Percentiles rank a stretch among this genome's conserved stretches.
phyloP scores from a whole-genome alignment of 805 yeast species.

The Maudiozyma serrabonitensis region DNA sequence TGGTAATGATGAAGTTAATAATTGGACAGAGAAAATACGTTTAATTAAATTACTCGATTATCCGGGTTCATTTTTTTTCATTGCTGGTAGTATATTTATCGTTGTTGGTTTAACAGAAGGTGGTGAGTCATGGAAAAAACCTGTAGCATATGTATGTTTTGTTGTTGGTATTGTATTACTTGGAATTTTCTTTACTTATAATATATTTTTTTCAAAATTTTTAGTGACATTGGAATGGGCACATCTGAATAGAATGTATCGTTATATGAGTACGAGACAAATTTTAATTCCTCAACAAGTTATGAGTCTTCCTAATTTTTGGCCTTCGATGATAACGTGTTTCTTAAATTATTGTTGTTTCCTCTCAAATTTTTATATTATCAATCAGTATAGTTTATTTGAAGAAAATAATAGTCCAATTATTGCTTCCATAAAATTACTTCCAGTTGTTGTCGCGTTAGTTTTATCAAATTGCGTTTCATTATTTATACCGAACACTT shows the following conservation, averaged over 20 bases:
- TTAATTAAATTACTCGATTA: background rate
- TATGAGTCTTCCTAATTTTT: background rate
- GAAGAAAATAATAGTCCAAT: background rate
- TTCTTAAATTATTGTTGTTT: constrained; percentile 1
- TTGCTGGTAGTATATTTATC: background rate
- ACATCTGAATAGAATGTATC: background rate
- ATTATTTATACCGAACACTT: background rate
- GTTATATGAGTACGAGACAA: background rate
- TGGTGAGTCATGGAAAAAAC: constrained; percentile 1
- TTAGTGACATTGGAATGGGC: background rate
- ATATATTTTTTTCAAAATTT: background rate
- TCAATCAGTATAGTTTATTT: background rate
- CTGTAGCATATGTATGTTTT: constrained; percentile 1
- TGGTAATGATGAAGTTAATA: background rate
- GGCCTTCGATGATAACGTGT: background rate
- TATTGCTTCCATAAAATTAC: background rate
- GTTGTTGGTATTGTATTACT: background rate
- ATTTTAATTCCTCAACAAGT: background rate
- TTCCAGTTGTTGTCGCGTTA: background rate
- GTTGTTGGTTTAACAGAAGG: constrained; percentile 2
- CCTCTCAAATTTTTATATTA: background rate
- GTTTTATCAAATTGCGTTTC: background rate
- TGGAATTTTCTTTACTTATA: background rate
- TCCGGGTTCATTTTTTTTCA: background rate
- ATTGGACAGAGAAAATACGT: background rate